Conservation (phyloP, 1,284 basidiomycete species). For the Singerocomus inundabilis region DNA sequence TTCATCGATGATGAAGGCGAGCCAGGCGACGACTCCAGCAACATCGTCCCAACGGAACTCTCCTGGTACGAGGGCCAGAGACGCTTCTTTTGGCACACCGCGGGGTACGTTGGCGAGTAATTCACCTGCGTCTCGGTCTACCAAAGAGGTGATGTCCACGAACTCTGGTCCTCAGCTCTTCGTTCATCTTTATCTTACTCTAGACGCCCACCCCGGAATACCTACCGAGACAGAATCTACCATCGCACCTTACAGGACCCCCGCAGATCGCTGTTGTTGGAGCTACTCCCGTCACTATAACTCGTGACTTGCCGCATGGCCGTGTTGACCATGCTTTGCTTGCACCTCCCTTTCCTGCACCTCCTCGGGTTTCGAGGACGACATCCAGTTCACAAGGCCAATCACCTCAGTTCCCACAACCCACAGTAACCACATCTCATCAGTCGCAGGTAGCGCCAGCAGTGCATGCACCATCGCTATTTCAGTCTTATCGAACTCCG, state of each 20-base stretch:
- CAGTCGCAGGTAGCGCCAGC: constrained; percentile 18
- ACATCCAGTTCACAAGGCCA: constrained; percentile 25
- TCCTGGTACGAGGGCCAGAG: constrained; percentile 15
- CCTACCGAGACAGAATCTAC: constrained; percentile 9
- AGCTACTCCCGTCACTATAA: constrained; percentile 25
- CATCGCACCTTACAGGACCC: constrained; percentile 13
- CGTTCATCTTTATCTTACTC: constrained; percentile 8
- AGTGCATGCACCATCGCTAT: constrained; percentile 25
- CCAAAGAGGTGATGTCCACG: constrained; percentile 27
- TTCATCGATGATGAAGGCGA: constrained; percentile 33
- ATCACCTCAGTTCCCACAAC: constrained; percentile 14
- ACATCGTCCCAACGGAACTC: constrained; percentile 30
- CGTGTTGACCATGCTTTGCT: constrained; percentile 27
- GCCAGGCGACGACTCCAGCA: constrained; percentile 25
- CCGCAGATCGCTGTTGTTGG: constrained; percentile 35
- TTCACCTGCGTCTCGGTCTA: constrained; percentile 23
- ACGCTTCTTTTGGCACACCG: constrained; percentile 21
- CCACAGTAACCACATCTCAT: constrained; percentile 8
- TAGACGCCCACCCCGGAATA: constrained; percentile 27
- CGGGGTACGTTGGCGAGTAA: constrained; percentile 20
- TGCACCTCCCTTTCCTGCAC: constrained; percentile 29
- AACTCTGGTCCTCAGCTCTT: not conserved
- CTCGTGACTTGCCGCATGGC: constrained; percentile 22
- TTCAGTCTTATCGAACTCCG: constrained; percentile 27
- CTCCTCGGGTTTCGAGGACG: constrained; percentile 26